These are phyloP conservation scores for Rutidosis leptorrhynchoides DNA, from an alignment of 129 eudicot genomes.

Conservation along the genomic window DNA sequence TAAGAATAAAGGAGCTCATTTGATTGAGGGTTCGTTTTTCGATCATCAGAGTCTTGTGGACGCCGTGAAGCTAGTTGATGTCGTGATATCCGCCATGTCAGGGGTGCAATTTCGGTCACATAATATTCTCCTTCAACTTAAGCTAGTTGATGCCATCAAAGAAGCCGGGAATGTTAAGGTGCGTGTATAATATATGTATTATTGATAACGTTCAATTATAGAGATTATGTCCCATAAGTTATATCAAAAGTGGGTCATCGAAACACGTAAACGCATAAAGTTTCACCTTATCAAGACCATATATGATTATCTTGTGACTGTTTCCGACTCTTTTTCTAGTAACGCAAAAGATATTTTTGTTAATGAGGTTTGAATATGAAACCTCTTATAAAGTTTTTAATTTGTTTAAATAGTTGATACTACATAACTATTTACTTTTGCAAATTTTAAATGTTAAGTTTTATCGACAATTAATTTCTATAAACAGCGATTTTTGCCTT, in stretches of 20 bases:
- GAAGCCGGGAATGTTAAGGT: constrained; percentile 84
- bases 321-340: too few relatives aligned
- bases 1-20: constrained; percentile 47
- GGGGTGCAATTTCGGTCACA: constrained; percentile 53
- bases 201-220: not conserved
- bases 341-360: too few relatives aligned
- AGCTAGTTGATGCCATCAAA: constrained; percentile 73
- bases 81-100: constrained; percentile 58
- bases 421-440: too few relatives aligned
- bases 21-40: constrained; percentile 49
- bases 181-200: not conserved
- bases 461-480: not conserved
- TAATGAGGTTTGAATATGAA: too few relatives aligned
- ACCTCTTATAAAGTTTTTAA: too few relatives aligned
- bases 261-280: too few relatives aligned
- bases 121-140: constrained; percentile 53
- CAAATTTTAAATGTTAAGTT: too few relatives aligned
- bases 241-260: too few relatives aligned
- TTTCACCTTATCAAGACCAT: too few relatives aligned
- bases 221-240: too few relatives aligned
- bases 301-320: too few relatives aligned
- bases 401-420: too few relatives aligned
- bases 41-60: constrained; percentile 57
- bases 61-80: constrained; percentile 69
- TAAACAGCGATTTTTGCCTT: constrained; percentile 48